Conservation (phyloP, 129 eudicot genomes). For the Tagetes patula region DNA sequence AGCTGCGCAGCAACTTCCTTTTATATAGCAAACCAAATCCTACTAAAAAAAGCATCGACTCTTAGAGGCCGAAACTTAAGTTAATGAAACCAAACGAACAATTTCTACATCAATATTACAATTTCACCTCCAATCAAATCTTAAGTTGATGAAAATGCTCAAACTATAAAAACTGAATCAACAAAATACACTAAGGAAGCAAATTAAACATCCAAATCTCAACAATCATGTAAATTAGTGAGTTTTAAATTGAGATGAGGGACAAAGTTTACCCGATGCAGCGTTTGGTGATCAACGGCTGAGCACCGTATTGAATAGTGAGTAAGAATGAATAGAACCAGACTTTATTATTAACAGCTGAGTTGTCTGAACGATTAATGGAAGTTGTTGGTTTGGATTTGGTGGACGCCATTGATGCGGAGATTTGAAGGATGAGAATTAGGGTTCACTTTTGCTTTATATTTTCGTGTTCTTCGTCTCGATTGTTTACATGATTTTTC, state of each 20-base stretch:
- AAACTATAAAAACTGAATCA: background rate
- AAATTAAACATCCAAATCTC: background rate
- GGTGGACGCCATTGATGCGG: slow-evolving; percentile 56
- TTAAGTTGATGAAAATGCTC: slow-evolving; percentile 4
- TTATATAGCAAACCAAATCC: no score
- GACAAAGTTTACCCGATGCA: slow-evolving; percentile 55
- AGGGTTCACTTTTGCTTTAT: background rate
- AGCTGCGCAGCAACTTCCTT: no score
- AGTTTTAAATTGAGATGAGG: background rate
- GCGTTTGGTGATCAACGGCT: slow-evolving; percentile 94
- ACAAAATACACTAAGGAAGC: no score
- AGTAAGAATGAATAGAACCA: slow-evolving; percentile 79
- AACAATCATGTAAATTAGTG: background rate
- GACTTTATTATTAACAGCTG: slow-evolving; percentile 40
- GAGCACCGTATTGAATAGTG: slow-evolving; percentile 91
- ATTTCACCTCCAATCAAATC: background rate
- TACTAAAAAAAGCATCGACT: no score
- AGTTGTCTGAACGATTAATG: slow-evolving; percentile 6
- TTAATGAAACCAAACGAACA: background rate
- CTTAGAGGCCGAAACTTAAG: no score
- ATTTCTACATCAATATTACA: slow-evolving; percentile 8
- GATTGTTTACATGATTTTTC: slow-evolving; percentile 26
- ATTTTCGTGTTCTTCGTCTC: slow-evolving; percentile 5
- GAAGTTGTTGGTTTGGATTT: slow-evolving; percentile 37
- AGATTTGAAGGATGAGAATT: slow-evolving; percentile 16